Evolutionary conservation across 2,329 filamentous ascomycete species (phyloP).

Genomic region (Arthrobotrys pseudoclavata): DNA sequence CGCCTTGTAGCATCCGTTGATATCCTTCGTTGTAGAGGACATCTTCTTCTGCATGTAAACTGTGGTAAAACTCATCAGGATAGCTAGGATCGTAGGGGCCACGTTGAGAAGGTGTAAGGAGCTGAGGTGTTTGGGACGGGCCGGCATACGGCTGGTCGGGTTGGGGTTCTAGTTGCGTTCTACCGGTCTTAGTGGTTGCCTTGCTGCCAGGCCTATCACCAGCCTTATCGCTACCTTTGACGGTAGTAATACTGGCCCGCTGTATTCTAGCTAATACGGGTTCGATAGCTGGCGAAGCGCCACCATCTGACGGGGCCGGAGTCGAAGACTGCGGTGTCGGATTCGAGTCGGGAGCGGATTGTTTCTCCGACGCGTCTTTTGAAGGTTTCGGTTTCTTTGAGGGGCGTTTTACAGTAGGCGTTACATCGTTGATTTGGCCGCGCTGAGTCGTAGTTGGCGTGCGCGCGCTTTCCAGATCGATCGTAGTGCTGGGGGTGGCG

Average conservation of each 20-base stretch:
- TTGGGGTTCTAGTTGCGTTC: not conserved
- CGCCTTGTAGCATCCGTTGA: slow-evolving; percentile 6
- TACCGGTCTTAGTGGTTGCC: not conserved
- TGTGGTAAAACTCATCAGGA: slow-evolving; percentile 13
- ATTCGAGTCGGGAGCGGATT: not conserved
- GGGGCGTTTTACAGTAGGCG: slow-evolving; percentile 12
- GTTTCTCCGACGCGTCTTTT: not conserved
- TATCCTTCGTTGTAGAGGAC: slow-evolving; percentile 8
- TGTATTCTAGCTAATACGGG: slow-evolving; percentile 5
- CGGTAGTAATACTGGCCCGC: not conserved
- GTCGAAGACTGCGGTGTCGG: slow-evolving; percentile 1
- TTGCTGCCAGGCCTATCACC: not conserved
- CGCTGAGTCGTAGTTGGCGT: slow-evolving; percentile 21
- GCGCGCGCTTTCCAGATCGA: not conserved
- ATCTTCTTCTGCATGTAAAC: slow-evolving; percentile 1
- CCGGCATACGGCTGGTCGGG: not conserved
- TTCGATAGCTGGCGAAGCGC: slow-evolving; percentile 4
- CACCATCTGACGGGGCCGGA: not conserved
- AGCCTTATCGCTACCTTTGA: not conserved
- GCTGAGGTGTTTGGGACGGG: not conserved
- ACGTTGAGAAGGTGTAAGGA: not conserved
- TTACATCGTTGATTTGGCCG: slow-evolving; percentile 16
- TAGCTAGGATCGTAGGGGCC: not conserved
- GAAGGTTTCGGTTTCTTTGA: slow-evolving; percentile 14
- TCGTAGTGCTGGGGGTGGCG: slow-evolving; percentile 7